Conservation (phyloP, 176 grass and related monocot species). For the Lolium perenne region DNA sequence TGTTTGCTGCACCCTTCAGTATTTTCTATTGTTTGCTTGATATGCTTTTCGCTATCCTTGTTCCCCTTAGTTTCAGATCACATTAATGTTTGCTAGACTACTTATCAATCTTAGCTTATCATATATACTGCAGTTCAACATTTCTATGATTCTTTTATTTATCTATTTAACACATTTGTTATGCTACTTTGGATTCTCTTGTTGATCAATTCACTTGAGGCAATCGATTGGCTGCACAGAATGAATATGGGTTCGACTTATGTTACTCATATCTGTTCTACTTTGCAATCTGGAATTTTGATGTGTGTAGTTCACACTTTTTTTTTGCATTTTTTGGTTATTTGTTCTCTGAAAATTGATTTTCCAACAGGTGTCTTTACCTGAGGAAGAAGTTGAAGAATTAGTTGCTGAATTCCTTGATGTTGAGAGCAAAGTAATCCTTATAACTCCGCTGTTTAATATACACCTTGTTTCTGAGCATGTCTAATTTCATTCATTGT, state of each 20-base stretch:
- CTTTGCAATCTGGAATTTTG: slow-evolving; percentile 31
- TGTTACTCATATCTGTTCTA: slow-evolving; percentile 31
- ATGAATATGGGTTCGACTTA: neutral
- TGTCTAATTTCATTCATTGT: slow-evolving; percentile 25
- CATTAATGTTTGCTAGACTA: slow-evolving; percentile 30
- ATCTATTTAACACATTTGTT: neutral
- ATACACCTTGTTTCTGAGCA: slow-evolving; percentile 35
- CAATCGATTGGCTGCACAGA: slow-evolving; percentile 13
- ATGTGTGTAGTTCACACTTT: neutral
- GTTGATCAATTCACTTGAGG: neutral
- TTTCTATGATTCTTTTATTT: slow-evolving; percentile 19
- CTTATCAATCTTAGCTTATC: slow-evolving; percentile 24
- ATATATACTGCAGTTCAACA: neutral
- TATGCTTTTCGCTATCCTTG: slow-evolving; percentile 19
- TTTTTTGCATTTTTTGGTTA: slow-evolving; percentile 9
- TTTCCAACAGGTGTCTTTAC: slow-evolving; percentile 66
- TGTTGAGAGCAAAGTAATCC: slow-evolving; percentile 86
- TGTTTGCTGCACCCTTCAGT: neutral
- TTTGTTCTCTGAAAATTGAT: slow-evolving; percentile 45
- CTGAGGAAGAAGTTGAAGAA: slow-evolving; percentile 85
- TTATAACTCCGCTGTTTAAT: slow-evolving; percentile 45
- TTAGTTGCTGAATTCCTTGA: slow-evolving; percentile 80
- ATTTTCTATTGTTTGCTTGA: slow-evolving; percentile 9
- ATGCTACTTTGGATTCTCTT: neutral
- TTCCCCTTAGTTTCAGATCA: neutral